phyloP scores from a whole-genome alignment of 768 basidiomycete species.

The Tylopilus sp. region DNA sequence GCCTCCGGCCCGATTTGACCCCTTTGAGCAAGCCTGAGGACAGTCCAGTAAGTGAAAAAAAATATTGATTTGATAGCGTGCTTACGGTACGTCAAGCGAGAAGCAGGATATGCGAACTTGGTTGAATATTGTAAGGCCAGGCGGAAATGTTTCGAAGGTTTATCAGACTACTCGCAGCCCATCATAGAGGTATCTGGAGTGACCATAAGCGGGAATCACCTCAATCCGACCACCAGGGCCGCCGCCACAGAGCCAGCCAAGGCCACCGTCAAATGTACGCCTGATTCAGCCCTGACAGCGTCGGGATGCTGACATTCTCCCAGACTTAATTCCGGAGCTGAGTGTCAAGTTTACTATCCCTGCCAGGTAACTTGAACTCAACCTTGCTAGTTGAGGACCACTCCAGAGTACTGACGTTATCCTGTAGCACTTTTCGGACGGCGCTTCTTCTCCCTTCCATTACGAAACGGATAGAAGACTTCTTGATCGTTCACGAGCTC shows the following conservation, averaged over 20 bases:
- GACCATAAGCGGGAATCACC: constrained; percentile 49
- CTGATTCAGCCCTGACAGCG: constrained; percentile 13
- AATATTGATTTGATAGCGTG: background rate
- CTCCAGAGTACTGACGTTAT: constrained; percentile 24
- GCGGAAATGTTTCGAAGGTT: constrained; percentile 58
- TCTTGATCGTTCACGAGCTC: constrained; percentile 74
- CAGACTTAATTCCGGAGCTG: constrained; percentile 84
- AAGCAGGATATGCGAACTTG: constrained; percentile 55
- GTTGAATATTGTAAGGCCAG: constrained; percentile 64
- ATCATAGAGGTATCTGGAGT: constrained; percentile 65
- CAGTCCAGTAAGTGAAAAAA: constrained; percentile 49
- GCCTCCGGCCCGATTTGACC: constrained; percentile 61
- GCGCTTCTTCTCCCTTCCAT: constrained; percentile 73
- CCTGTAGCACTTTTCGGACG: constrained; percentile 60
- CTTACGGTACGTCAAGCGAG: constrained; percentile 44
- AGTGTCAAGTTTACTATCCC: constrained; percentile 69
- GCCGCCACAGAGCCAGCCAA: constrained; percentile 35
- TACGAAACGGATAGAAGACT: constrained; percentile 65
- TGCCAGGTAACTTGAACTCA: constrained; percentile 51
- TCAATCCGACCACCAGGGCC: constrained; percentile 52
- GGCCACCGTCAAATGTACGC: constrained; percentile 58
- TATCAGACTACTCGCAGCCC: constrained; percentile 63
- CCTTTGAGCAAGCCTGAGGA: constrained; percentile 70
- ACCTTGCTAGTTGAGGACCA: constrained; percentile 13
- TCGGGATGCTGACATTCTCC: constrained; percentile 25